phyloP scores from a whole-genome alignment of 169 alveolate species.

The Plasmodium knowlesi region DNA sequence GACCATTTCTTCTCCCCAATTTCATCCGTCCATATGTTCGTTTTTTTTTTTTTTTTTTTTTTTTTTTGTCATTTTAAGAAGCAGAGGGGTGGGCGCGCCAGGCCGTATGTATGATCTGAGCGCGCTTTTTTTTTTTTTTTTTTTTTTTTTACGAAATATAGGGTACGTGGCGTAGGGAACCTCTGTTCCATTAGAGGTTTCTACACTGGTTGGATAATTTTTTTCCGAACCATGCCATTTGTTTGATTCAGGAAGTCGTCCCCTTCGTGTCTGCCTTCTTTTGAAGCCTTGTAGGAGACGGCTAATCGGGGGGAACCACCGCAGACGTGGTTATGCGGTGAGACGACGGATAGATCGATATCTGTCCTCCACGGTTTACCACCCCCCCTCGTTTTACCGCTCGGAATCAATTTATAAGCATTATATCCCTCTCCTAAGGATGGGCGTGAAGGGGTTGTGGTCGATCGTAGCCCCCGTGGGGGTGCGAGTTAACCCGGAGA shows the following conservation, averaged over 20 bases:
- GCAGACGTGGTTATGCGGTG: not conserved
- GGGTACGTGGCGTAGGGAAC: not conserved
- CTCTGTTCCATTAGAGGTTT: not conserved
- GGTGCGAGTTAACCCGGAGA: constrained; percentile 85
- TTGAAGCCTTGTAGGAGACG: not conserved
- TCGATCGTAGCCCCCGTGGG: constrained; percentile 90
- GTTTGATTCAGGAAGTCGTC: not conserved
- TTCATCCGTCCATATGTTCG: not conserved
- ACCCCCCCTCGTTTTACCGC: not conserved
- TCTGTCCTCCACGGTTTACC: not conserved
- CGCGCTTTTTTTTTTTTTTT: not conserved
- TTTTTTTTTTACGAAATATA: too few relatives aligned
- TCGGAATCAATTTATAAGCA: not conserved
- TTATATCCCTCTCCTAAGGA: not conserved
- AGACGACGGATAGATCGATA: not conserved
- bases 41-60: not conserved
- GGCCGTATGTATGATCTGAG: not conserved
- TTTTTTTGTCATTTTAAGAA: constrained; percentile 1
- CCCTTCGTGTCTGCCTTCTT: not conserved
- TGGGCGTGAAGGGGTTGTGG: constrained; percentile 93
- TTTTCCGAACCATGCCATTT: not conserved
- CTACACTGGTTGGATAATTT: not conserved
- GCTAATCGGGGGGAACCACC: not conserved
- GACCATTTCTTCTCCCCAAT: not conserved
- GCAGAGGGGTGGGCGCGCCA: not conserved